These are phyloP conservation scores for Heritiera littoralis DNA, from an alignment of 345 rosid species.

Conservation along the genomic window DNA sequence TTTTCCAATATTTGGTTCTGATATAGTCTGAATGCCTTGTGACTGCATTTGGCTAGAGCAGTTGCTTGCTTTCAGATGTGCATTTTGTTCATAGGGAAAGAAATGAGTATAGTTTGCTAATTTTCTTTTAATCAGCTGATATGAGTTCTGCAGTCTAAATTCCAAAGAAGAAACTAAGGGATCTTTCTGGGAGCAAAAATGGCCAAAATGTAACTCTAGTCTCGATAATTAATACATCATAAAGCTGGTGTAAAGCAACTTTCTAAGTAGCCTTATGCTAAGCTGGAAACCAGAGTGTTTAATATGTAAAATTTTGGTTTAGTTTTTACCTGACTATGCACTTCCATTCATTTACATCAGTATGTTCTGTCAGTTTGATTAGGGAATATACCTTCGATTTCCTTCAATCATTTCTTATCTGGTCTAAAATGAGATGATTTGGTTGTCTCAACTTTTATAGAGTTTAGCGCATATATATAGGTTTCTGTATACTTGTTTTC, in stretches of 20 bases:
- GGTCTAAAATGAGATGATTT: not conserved
- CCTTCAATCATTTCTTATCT: not conserved
- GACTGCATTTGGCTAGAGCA: not conserved
- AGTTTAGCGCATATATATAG: not conserved
- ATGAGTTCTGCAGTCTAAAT: not conserved
- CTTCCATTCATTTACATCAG: not conserved
- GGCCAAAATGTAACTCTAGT: not conserved
- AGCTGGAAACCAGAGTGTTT: not conserved
- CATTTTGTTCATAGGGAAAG: constrained; percentile 1
- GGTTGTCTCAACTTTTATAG: not conserved
- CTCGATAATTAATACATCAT: not conserved
- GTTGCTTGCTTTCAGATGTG: not conserved
- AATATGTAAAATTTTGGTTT: not conserved
- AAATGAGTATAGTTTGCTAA: constrained; percentile 5
- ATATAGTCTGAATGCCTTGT: not conserved
- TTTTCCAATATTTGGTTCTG: not conserved
- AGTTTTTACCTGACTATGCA: not conserved
- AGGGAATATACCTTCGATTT: not conserved
- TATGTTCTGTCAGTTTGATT: not conserved
- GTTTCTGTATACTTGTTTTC: not conserved
- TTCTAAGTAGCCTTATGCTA: not conserved
- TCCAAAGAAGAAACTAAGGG: not conserved
- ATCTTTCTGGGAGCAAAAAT: not conserved
- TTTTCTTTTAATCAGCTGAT: not conserved
- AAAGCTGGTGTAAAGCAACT: not conserved